Conservation (phyloP, 768 basidiomycete species). For the Suillus weaverae region DNA sequence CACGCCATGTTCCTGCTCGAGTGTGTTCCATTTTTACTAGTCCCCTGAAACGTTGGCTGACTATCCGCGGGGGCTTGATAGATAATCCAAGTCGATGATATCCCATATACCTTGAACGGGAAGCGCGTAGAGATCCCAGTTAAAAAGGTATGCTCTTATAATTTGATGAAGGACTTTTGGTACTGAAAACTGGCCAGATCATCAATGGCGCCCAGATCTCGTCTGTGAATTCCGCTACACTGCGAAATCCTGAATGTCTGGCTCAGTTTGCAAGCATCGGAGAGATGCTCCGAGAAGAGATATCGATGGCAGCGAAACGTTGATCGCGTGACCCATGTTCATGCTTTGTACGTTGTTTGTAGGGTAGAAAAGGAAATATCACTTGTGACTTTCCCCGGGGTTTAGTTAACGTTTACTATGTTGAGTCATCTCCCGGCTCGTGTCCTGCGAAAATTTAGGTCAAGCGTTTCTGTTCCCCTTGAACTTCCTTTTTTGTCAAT, state of each 20-base stretch:
- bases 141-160: conserved; percentile 50
- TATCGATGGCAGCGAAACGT: conserved; percentile 18
- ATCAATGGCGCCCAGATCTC: conserved; percentile 75
- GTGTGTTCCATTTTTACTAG: conserved; percentile 38
- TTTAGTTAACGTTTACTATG: no score
- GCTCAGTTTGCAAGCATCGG: conserved; percentile 60
- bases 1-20: conserved; percentile 74
- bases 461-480: not conserved
- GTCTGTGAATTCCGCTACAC: conserved; percentile 68
- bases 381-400: not conserved
- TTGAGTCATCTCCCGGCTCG: not conserved
- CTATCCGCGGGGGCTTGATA: conserved; percentile 28
- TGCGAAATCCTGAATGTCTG: conserved; percentile 74
- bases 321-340: not conserved
- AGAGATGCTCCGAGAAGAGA: conserved; percentile 46
- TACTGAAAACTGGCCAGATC: conserved; percentile 44
- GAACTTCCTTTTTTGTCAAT: conserved; percentile 10
- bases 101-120: conserved; percentile 79
- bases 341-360: not conserved
- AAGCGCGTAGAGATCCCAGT: conserved; percentile 81
- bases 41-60: conserved; percentile 22
- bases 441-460: not conserved
- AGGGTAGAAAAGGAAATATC: not conserved
- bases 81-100: conserved; percentile 69
- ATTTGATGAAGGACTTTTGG: conserved; percentile 14